phyloP scores from a whole-genome alignment of 2,329 filamentous ascomycete species.

The Trichoderma afroharzianum region DNA sequence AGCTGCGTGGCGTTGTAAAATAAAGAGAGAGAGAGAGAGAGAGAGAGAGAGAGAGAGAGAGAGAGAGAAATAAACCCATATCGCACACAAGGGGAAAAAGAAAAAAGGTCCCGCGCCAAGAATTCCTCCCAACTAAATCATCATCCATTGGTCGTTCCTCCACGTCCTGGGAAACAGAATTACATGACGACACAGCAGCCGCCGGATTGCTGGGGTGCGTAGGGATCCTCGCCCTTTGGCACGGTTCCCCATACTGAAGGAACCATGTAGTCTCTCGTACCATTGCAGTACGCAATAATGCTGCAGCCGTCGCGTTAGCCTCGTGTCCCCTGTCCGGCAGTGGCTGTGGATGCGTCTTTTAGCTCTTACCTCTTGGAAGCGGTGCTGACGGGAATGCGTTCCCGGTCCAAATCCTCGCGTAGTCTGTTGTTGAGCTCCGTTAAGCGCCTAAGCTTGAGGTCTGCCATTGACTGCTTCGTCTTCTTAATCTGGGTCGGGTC shows the following conservation, averaged over 20 bases:
- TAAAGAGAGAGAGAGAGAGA: not conserved
- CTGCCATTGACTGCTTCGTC: slow-evolving; percentile 99
- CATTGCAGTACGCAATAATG: slow-evolving; percentile 97
- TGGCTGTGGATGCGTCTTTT: not conserved
- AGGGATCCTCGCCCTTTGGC: slow-evolving; percentile 95
- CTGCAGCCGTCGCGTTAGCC: slow-evolving; percentile 45
- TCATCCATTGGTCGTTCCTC: slow-evolving; percentile 26
- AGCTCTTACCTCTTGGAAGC: slow-evolving; percentile 75
- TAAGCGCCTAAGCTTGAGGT: slow-evolving; percentile 91
- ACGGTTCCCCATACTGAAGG: slow-evolving; percentile 94
- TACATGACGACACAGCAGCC: slow-evolving; percentile 97
- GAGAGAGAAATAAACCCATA: slow-evolving; percentile 21
- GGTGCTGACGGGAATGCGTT: slow-evolving; percentile 92
- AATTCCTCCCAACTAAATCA: slow-evolving; percentile 20
- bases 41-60: not conserved
- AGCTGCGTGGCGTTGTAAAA: slow-evolving; percentile 18
- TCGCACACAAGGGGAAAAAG: slow-evolving; percentile 21
- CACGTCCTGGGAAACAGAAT: slow-evolving; percentile 19
- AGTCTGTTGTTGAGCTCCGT: slow-evolving; percentile 96
- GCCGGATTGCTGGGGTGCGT: slow-evolving; percentile 87
- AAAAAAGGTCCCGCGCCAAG: slow-evolving; percentile 21
- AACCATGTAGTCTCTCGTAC: slow-evolving; percentile 98
- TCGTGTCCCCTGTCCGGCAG: not conserved
- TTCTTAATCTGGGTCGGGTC: slow-evolving; percentile 71
- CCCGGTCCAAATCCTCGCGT: slow-evolving; percentile 91